Evolutionary conservation across 768 basidiomycete species (phyloP), one percentile per base, ranked within the genome.

Genomic region (Boletus sp.): DNA sequence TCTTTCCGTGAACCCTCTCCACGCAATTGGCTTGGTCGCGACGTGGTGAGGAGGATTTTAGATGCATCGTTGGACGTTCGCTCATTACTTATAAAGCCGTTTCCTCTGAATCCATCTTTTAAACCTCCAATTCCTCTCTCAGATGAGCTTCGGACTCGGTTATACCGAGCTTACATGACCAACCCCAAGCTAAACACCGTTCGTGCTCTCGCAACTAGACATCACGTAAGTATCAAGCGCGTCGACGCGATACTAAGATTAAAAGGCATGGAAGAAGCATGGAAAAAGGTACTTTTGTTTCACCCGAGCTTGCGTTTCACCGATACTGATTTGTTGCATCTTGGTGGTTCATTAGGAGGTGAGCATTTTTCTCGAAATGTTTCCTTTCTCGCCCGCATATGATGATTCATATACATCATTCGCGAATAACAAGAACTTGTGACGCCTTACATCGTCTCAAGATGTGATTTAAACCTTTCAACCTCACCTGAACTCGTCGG

Each of bases 21-120:
- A 29, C 74, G 78, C 41, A 83, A 86, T 54, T 92, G 87, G 85
- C 75, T 92, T 9, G 82, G 83, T 59, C 76, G 72, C 33, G 71
- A 77, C 61, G 77, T 79, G 76, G 86, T 84, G 73, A 76, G 77
- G 66, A 64, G 61, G 70, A 68, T 67, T 33, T 45, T 55, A 47
- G 32, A 60, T 30, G 49, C 39, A 32, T 59, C 49, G 24, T 20
- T 35, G n/a, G 28, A 29, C 2, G 6, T 44, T 5, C 24, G 40
- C 51, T 60, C 14, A 63, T 48, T 11, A 15, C 4, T 37, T 11
- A 1, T 52, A 17, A 55, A 94, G 92, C 92, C 92, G 0, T 94
- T 94, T 69, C 90, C 91, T 12, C 76, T 90, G 73, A 95, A 96
- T 66, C 84, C 84, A 6, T 84, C 88, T 1, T 96, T 94, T 74